Conservation (phyloP, 257 asterid species). For the Galeopsis tetrahit region DNA sequence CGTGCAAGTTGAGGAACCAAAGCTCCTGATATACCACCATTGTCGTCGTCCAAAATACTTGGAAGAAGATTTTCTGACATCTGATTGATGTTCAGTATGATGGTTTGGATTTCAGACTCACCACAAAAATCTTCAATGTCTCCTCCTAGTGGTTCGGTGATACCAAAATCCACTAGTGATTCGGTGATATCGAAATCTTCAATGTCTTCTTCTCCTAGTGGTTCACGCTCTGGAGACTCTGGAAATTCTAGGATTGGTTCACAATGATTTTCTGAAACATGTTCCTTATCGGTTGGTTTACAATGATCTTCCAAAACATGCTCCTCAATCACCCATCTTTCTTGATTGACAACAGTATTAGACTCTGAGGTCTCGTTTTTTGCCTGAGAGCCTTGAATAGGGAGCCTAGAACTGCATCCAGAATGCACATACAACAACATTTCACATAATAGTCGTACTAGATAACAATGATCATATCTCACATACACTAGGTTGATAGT, state of each 20-base stretch:
- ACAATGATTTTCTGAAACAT: neutral
- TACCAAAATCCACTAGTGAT: slow-evolving; percentile 29
- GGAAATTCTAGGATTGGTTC: slow-evolving; percentile 65
- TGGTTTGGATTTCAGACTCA: slow-evolving; percentile 38
- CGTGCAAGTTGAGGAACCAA: slow-evolving; percentile 37
- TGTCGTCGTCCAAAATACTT: neutral
- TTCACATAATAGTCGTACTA: neutral
- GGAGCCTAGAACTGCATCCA: slow-evolving; percentile 42
- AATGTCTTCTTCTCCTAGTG: slow-evolving; percentile 19
- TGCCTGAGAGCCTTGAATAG: slow-evolving; percentile 40
- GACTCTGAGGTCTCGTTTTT: slow-evolving; percentile 20
- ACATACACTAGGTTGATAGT: slow-evolving; percentile 42
- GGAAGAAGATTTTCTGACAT: slow-evolving; percentile 9
- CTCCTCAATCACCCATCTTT: slow-evolving; percentile 2
- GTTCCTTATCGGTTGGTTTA: neutral
- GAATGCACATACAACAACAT: neutral
- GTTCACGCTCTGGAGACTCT: slow-evolving; percentile 28
- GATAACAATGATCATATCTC: neutral
- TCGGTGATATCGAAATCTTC: slow-evolving; percentile 10
- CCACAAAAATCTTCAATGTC: slow-evolving; percentile 42
- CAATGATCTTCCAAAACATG: neutral
- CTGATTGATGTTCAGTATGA: slow-evolving; percentile 37
- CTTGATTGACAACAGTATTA: slow-evolving; percentile 22
- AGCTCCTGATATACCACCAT: slow-evolving; percentile 34
- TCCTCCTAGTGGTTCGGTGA: slow-evolving; percentile 6